Evolutionary conservation across 768 basidiomycete genomes (phyloP), one percentile per base, ranked within the genome.

Genomic region (Crepidotus variabilis): DNA sequence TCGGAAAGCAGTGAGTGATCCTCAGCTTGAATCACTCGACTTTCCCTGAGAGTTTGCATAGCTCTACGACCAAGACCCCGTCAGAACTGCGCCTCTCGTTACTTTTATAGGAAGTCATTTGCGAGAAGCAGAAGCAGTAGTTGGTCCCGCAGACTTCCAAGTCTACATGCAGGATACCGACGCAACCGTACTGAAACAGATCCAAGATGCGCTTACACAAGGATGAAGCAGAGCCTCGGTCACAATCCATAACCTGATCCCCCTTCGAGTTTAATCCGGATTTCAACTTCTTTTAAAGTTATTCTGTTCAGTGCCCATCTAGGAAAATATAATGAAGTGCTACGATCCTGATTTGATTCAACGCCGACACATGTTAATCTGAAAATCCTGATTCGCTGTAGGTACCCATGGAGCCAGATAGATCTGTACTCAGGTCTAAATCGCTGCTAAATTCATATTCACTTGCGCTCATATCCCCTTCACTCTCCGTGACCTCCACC

Each of bases 1-100:
- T 32, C 83, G 91, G 45, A 83, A 85, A 73, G 72, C 74, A 55
- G 93, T 94, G 67, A 34, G 81, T 61, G 39, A 48, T 47, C 22
- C n/a, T 18, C 21, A 0, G 28, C 23, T 24, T 3, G 56, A 14
- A 6, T 22, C 48, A 39, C 35, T 18, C 9, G 8, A 46, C 52
- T 14, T 20, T 34, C 39, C 21, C 28, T 33, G 35, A 50, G 20
- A n/a, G 36, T 58, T 36, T 51, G n/a, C 54, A 10, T 63, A 95
- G 93, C 66, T 87, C 11, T 85, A 83, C 57, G 78, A 88, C 11
- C 75, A 70, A 22, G 93, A 95, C 65, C 86, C 87, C 0, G 82
- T 92, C 35, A 83, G 86, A n/a, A 84, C 78, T 2, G 72, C 76
- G 2, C 80, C 81, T 32, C 80, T 95, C n/a, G 83, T 82, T 24